Evolutionary conservation across 495 filamentous ascomycete species (phyloP), one percentile per base, ranked within the genome.

Genomic region (Hypomontagnella monticulosa): DNA sequence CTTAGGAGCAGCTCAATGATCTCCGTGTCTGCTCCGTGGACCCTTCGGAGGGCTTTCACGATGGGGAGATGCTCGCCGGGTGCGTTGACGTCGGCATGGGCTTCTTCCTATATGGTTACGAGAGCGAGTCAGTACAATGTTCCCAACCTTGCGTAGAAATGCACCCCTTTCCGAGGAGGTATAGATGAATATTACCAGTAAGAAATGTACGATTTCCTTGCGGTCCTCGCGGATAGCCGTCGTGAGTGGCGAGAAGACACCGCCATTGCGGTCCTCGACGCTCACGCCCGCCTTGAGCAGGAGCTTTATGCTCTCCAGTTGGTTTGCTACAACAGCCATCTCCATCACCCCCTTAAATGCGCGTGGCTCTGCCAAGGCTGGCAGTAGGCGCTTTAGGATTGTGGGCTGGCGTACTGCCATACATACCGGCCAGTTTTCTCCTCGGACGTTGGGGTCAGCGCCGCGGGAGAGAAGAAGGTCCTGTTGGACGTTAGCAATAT

Each of bases 191-290:
- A 49, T 55, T 56, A 69, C 66, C 23, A 86, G 74, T 5, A 86
- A 74, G 71, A 73, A 85, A 5, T 64, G 67, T 6, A 83, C 76
- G 53, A 85, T 85, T 11, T 78, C 76, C 54, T 74, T 76, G 51
- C 78, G 76, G 27, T 79, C 72, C 59, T 86, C 84, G 8, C 84
- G 80, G 55, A 85, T 79, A 3, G 83, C 81, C 3, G 84, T 85
- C 0, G 82, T 84, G 12, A 86, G 71, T 2, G 83, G 82, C 11
- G 80, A 82, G 72, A 85, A 85, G 20, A 85, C 82, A 12, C 83
- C 82, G 16, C 81, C 83, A 63, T 85, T 85, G 72, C 81, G 82
- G 69, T 83, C 83, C 60, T 86, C 84, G 23, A 84, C 81, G 34
- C 73, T 76, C 11, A 83, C 78, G 19, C 81, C 81, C 1, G 79